phyloP scores from a whole-genome alignment of 768 basidiomycete species.

The Leccinellum rugosiceps region DNA sequence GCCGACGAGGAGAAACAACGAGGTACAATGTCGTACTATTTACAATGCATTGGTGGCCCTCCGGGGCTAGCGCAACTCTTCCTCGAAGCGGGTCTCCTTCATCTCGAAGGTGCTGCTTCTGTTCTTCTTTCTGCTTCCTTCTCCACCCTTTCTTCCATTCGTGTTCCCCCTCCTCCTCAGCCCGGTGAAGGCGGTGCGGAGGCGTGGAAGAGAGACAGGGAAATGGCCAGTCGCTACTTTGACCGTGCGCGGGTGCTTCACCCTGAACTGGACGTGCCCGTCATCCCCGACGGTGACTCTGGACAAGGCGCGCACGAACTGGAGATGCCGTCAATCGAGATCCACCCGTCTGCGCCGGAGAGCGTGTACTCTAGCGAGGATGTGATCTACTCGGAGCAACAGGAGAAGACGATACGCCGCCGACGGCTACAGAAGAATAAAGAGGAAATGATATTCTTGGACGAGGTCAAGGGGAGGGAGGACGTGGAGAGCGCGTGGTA shows the following conservation, averaged over 20 bases:
- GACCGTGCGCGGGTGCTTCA: slow-evolving; percentile 61
- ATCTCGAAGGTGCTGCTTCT: slow-evolving; percentile 77
- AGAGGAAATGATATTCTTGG: slow-evolving; percentile 50
- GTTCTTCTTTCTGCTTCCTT: slow-evolving; percentile 70
- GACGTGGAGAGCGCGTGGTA: slow-evolving; percentile 78
- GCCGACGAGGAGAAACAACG: slow-evolving; percentile 38
- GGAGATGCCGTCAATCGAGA: slow-evolving; percentile 68
- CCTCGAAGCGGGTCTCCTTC: slow-evolving; percentile 72
- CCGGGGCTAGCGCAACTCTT: slow-evolving; percentile 70
- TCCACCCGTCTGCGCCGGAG: slow-evolving; percentile 30
- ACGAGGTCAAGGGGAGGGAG: slow-evolving; percentile 44
- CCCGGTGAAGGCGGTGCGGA: slow-evolving; percentile 58
- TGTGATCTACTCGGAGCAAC: slow-evolving; percentile 31
- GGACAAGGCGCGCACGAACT: slow-evolving; percentile 38
- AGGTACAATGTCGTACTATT: slow-evolving; percentile 58
- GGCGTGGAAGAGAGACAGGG: slow-evolving; percentile 73
- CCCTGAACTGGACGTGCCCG: slow-evolving; percentile 66
- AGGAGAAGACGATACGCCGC: slow-evolving; percentile 36
- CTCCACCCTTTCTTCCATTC: slow-evolving; percentile 74
- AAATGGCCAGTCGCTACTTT: slow-evolving; percentile 67
- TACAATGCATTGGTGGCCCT: slow-evolving; percentile 65
- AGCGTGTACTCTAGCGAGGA: slow-evolving; percentile 28
- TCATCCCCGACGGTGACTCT: slow-evolving; percentile 49
- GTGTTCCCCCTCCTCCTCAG: slow-evolving; percentile 54
- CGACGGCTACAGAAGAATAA: slow-evolving; percentile 47